Conservation (phyloP, 2,329 filamentous ascomycete species). For the Botryotinia calthae region DNA sequence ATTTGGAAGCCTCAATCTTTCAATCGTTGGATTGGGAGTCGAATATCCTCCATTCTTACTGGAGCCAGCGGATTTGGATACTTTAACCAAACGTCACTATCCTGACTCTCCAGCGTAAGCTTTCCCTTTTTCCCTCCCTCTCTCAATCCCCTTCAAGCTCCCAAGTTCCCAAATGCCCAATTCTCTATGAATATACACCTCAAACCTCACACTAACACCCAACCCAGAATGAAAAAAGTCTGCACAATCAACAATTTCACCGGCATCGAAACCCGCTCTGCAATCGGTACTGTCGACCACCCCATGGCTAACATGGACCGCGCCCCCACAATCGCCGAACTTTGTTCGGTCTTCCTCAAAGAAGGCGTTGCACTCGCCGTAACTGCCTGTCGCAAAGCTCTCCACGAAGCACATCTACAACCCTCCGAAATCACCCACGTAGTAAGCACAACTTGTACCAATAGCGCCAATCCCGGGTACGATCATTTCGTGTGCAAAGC, state of each 20-base stretch:
- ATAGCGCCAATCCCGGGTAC: constrained; percentile 67
- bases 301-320: constrained; percentile 56
- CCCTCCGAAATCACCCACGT: constrained; percentile 60
- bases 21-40: constrained; percentile 56
- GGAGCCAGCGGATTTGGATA: constrained; percentile 50
- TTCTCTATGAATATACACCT: neutral
- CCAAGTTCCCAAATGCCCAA: neutral
- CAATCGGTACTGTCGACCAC: constrained; percentile 59
- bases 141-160: neutral
- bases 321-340: constrained; percentile 54
- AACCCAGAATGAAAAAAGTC: constrained; percentile 59
- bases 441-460: constrained; percentile 66
- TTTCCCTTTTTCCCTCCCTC: neutral
- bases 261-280: constrained; percentile 61
- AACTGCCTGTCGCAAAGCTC: constrained; percentile 53
- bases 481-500: constrained; percentile 62
- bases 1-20: constrained; percentile 54
- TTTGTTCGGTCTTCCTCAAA: constrained; percentile 54
- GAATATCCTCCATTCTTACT: constrained; percentile 60
- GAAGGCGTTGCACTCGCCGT: constrained; percentile 59
- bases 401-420: constrained; percentile 53
- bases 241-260: constrained; percentile 62
- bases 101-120: constrained; percentile 58
- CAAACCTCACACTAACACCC: neutral
- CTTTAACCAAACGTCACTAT: constrained; percentile 55